phyloP scores from a whole-genome alignment of 2,329 filamentous ascomycete species.

The Colletotrichum shisoi region DNA sequence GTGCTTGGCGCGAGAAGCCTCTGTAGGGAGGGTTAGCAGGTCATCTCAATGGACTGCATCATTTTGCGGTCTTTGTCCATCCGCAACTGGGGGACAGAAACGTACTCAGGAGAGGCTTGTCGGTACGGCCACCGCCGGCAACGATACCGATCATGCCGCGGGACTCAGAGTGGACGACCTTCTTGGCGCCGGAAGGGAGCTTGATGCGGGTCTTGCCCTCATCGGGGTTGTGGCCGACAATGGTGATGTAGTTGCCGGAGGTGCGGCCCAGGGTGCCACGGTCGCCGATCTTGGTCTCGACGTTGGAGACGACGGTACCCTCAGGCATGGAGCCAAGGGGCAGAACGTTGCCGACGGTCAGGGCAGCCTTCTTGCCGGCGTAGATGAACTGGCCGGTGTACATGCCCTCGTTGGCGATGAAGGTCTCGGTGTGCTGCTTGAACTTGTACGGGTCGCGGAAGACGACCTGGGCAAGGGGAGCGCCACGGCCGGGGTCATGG shows the following conservation, averaged over 20 bases:
- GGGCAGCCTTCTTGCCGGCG: slow-evolving; percentile 96
- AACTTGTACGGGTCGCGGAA: slow-evolving; percentile 99
- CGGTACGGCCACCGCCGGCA: slow-evolving; percentile 98
- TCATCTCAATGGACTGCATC: not conserved
- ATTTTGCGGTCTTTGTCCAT: not conserved
- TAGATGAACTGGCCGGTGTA: slow-evolving; percentile 99
- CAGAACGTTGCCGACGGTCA: slow-evolving; percentile 97
- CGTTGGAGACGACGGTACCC: slow-evolving; percentile 99
- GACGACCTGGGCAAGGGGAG: slow-evolving; percentile 92
- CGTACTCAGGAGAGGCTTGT: slow-evolving; percentile 96
- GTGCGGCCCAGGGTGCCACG: slow-evolving; percentile 95
- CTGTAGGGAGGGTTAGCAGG: slow-evolving; percentile 62
- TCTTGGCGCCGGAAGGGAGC: slow-evolving; percentile 98
- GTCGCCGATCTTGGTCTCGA: slow-evolving; percentile 98
- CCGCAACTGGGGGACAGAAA: slow-evolving; percentile 42
- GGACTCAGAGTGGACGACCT: slow-evolving; percentile 89
- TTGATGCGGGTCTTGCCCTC: slow-evolving; percentile 99
- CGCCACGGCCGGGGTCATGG: slow-evolving; percentile 97
- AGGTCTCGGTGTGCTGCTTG: slow-evolving; percentile 97
- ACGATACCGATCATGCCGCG: slow-evolving; percentile 99
- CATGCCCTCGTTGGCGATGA: slow-evolving; percentile 99
- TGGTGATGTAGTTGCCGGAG: slow-evolving; percentile 98
- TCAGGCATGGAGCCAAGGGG: slow-evolving; percentile 94
- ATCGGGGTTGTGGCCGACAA: slow-evolving; percentile 96
- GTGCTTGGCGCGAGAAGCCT: slow-evolving; percentile 99